Evolutionary conservation across 371 early-diverging fungal species (phyloP), one percentile per base, ranked within the genome.

Genomic region (Mucor indicus): DNA sequence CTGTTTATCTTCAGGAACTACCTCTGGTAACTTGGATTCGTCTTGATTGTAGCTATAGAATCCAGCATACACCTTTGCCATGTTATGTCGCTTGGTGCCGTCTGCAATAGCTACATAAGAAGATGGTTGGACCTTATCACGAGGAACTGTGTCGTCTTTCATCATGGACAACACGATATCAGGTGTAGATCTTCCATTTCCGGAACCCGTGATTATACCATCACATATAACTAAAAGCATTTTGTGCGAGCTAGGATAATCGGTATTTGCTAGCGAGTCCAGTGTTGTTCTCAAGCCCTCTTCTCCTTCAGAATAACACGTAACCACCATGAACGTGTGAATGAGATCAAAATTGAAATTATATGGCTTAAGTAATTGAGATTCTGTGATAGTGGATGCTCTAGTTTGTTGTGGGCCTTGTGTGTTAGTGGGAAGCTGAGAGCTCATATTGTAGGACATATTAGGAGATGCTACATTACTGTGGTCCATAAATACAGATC

Each of bases 71-170:
- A 93, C 85, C 54, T 85, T 85, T 33, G 93, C 96, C 85, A 87
- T 87, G 61, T 98, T 98, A 58, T 89, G 84, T 27, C 91, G 86
- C 65, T 86, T 89, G 23, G 67, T 54, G 7, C 96, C 98, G 48
- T 89, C 81, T 0, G 93, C 91, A 46, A 96, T 86, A 13, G 96
- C 87, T 4, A 94, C 79, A 69, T 96, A 98, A 19, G 81, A 75
- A 25, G 81, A 65, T 15, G 86, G 71, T 25, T 72, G 67, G 41
- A 82, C 83, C 27, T 71, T 64, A 22, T 76, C 78, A 0, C 71
- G 63, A 15, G 81, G 80, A 4, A 82, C 64, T 5, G 80, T 57
- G 53, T 84, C 82, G 51, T 83, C 79, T 20, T 79, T 80, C 89
- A 92, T 78, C 85, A 85, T 89, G 52, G 84, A 61, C 56, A 81